These are phyloP conservation scores for Myrmaecium sp. DNA, from an alignment of 2,329 filamentous ascomycete genomes.

Conservation along the genomic window DNA sequence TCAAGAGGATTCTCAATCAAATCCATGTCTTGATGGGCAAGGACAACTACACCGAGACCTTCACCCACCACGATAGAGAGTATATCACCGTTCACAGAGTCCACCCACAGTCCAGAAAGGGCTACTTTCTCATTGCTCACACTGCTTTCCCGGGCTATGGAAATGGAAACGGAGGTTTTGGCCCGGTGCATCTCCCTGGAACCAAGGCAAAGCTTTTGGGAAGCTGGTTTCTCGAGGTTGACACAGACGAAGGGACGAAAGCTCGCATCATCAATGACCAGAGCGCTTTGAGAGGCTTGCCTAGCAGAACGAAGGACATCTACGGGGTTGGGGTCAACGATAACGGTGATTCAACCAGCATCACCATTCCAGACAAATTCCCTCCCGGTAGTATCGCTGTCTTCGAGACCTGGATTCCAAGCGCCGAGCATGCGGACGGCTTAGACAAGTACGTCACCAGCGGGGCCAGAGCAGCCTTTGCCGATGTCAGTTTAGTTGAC, in stretches of 20 bases:
- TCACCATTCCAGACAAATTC: conserved; percentile 68
- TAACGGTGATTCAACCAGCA: conserved; percentile 57
- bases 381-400: conserved; percentile 87
- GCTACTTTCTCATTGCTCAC: conserved; percentile 89
- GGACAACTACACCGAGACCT: conserved; percentile 85
- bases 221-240: conserved; percentile 83
- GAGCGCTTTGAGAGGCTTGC: conserved; percentile 60
- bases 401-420: conserved; percentile 91
- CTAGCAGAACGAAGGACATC: conserved; percentile 60
- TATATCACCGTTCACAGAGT: conserved; percentile 94
- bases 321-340: conserved; percentile 56
- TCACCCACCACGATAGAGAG: conserved; percentile 90
- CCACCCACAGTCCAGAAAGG: conserved; percentile 79
- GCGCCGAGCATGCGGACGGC: conserved; percentile 65
- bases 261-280: conserved; percentile 50
- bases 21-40: conserved; percentile 93
- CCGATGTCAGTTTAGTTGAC: conserved; percentile 57
- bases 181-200: conserved; percentile 61
- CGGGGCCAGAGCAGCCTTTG: conserved; percentile 64
- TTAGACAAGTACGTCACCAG: conserved; percentile 76
- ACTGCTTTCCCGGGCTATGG: conserved; percentile 89
- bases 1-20: conserved; percentile 87
- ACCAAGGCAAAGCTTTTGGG: conserved; percentile 76
- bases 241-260: conserved; percentile 54
- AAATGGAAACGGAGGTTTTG: conserved; percentile 65